Conservation (phyloP, 441 rosid species). For the Iberis amara region DNA sequence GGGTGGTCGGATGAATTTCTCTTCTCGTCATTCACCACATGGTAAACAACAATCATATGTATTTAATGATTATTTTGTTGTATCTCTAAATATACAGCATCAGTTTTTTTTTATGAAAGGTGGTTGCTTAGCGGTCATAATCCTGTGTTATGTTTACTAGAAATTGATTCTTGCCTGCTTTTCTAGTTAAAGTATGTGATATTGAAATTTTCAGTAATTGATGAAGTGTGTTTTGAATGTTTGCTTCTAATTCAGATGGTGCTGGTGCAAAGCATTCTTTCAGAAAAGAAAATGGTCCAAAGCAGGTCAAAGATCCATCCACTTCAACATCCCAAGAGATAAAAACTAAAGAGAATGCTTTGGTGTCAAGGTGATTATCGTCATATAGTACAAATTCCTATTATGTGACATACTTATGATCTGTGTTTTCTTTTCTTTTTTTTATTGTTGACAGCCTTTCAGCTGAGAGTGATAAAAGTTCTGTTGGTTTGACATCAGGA, state of each 20-base stretch:
- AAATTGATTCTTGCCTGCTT: neutral
- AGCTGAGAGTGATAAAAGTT: conserved; percentile 42
- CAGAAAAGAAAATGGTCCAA: conserved; percentile 49
- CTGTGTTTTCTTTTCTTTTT: conserved; percentile 15
- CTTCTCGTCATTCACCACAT: conserved; percentile 45
- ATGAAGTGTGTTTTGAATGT: conserved; percentile 27
- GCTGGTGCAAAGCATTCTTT: conserved; percentile 52
- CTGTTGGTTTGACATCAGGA: conserved; percentile 42
- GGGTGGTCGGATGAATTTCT: conserved; percentile 44
- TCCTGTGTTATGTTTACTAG: conserved; percentile 10
- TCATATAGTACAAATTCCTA: neutral
- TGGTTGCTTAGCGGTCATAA: conserved; percentile 7
- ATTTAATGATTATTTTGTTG: conserved; percentile 13
- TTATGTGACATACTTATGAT: conserved; percentile 13
- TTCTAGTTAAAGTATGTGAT: conserved; percentile 6
- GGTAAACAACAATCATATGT: conserved; percentile 41
- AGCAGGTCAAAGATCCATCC: conserved; percentile 45
- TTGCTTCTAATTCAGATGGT: conserved; percentile 48
- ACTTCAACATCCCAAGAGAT: conserved; percentile 40
- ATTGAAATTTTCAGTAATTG: conserved; percentile 4
- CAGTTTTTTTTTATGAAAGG: conserved; percentile 15
- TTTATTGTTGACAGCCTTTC: conserved; percentile 40
- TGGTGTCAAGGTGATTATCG: conserved; percentile 44
- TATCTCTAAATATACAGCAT: neutral
- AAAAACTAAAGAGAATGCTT: conserved; percentile 42